phyloP scores from a whole-genome alignment of 75 land plant genomes.

The Pseudotsuga menziesii region DNA sequence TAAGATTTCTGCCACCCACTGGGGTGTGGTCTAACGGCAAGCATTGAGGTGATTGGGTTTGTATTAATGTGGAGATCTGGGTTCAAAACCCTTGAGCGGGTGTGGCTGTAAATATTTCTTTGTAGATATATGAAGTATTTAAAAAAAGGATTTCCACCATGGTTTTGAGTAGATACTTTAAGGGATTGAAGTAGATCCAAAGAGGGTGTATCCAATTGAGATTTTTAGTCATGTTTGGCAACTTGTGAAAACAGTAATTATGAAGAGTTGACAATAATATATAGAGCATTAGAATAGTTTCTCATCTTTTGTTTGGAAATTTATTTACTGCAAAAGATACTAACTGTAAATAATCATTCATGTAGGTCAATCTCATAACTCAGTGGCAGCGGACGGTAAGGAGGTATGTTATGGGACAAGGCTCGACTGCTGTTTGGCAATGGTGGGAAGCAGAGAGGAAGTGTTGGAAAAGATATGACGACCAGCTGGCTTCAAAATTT shows the following conservation, averaged over 20 bases:
- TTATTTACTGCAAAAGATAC: not conserved
- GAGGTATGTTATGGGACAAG: constrained; percentile 5
- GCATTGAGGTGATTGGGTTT: too few species aligned
- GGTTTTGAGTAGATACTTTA: not conserved
- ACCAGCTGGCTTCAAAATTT: constrained; percentile 11
- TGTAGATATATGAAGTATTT: too few species aligned
- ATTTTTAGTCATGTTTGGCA: too few species aligned
- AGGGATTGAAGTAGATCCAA: not conserved
- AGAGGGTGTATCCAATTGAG: too few species aligned
- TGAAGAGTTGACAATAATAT: not conserved
- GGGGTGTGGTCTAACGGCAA: too few species aligned
- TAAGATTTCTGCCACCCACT: not conserved
- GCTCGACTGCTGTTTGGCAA: constrained; percentile 13
- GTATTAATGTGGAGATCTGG: too few species aligned
- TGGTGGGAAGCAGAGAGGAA: constrained; percentile 19
- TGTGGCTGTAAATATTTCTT: too few species aligned
- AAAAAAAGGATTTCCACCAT: too few species aligned
- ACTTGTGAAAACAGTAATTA: not conserved
- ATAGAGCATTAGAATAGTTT: not conserved
- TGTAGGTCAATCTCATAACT: constrained; percentile 14
- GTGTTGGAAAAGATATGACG: constrained; percentile 13
- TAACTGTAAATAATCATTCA: not conserved
- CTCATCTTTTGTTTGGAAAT: not conserved
- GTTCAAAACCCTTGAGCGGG: too few species aligned
- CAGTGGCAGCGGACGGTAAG: constrained; percentile 21